Evolutionary conservation across 139 green algal genomes (phyloP).

Genomic region (Trebouxia sp.): DNA sequence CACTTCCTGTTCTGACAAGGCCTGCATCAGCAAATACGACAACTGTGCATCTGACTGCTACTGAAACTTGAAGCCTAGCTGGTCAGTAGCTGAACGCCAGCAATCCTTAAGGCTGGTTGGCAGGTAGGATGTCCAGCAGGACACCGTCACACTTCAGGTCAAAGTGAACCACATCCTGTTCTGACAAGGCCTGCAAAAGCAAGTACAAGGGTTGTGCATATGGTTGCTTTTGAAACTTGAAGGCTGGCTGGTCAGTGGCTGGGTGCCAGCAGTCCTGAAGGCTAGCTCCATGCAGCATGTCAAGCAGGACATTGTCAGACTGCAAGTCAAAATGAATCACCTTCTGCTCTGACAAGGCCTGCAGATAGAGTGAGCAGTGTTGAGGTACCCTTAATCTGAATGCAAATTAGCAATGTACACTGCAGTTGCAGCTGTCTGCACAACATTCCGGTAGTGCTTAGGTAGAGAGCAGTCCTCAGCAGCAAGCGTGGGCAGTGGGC

Average conservation of each 20-base stretch:
- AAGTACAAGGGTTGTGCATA: too few relatives aligned
- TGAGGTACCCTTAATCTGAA: too few relatives aligned
- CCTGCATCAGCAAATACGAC: neutral
- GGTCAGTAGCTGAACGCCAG: conserved; percentile 38
- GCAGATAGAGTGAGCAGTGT: too few relatives aligned
- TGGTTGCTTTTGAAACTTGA: too few relatives aligned
- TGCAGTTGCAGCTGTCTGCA: neutral
- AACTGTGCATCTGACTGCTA: too few relatives aligned
- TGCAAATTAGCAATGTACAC: too few relatives aligned
- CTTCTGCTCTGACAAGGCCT: too few relatives aligned
- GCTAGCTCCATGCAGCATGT: conserved; percentile 12
- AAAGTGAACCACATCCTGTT: neutral
- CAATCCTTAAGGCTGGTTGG: conserved; percentile 60
- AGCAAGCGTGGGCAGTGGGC: too few relatives aligned
- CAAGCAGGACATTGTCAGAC: too few relatives aligned
- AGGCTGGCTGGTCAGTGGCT: neutral
- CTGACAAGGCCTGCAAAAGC: neutral
- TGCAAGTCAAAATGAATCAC: too few relatives aligned
- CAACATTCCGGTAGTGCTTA: neutral
- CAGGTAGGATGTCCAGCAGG: conserved; percentile 65
- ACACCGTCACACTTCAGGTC: conserved; percentile 80
- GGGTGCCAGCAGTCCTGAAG: conserved; percentile 66
- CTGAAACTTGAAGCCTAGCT: conserved; percentile 25
- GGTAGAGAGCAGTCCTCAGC: neutral
- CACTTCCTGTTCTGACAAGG: neutral